A percentile compares a stretch with the other conserved stretches of the same genome.
These are phyloP conservation scores for Apophysomyces elegans DNA, from an alignment of 371 early-diverging fungal genomes.

Conservation along the genomic window DNA sequence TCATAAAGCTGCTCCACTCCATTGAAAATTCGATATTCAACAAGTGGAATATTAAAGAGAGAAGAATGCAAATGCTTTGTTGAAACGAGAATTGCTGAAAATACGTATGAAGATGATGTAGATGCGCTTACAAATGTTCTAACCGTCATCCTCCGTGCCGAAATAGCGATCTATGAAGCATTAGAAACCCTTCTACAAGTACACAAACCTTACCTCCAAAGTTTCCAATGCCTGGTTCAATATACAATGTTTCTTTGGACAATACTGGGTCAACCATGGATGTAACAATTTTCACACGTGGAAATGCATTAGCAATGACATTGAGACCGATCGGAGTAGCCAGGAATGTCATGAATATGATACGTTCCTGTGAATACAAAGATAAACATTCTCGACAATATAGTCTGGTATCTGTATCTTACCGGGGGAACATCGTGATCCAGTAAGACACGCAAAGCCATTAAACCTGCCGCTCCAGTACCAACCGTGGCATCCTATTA, in stretches of 20 bases:
- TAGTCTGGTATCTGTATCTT: slow-evolving; percentile 13
- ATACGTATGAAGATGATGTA: background rate
- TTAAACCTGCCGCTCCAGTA: slow-evolving; percentile 90
- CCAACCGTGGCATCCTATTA: slow-evolving; percentile 76
- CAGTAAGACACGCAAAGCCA: slow-evolving; percentile 89
- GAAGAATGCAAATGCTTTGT: slow-evolving; percentile 6
- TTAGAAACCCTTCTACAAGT: background rate
- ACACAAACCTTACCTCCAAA: slow-evolving; percentile 65
- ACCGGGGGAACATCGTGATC: slow-evolving; percentile 87
- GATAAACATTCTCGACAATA: background rate
- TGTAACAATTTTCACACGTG: slow-evolving; percentile 79
- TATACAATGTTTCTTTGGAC: slow-evolving; percentile 65
- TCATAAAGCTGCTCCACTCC: too few species aligned
- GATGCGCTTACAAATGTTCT: background rate
- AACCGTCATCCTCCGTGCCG: slow-evolving; percentile 50
- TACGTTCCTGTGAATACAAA: slow-evolving; percentile 55
- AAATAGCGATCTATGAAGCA: slow-evolving; percentile 48
- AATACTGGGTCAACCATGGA: slow-evolving; percentile 75
- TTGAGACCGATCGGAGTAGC: slow-evolving; percentile 78
- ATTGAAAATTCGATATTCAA: too few species aligned
- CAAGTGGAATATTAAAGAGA: background rate
- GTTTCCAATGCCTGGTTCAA: slow-evolving; percentile 88
- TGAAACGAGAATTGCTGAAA: background rate
- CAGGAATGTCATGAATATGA: slow-evolving; percentile 82
- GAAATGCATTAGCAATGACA: slow-evolving; percentile 82